Evolutionary conservation across 2,329 filamentous ascomycete species (phyloP).

Genomic region (Apiospora pterosperma): DNA sequence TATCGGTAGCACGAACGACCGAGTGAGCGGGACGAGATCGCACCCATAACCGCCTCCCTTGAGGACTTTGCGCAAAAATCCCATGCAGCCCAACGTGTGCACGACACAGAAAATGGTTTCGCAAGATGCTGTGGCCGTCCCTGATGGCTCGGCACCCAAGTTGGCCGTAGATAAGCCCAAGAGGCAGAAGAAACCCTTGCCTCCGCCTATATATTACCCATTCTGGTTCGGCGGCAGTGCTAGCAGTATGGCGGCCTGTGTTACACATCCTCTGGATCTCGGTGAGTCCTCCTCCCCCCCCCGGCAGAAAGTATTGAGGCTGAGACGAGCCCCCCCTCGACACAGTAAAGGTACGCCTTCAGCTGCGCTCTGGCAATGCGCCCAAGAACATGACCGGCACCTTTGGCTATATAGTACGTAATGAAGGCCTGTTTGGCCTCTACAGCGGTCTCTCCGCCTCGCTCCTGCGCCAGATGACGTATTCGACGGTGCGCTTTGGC

Average conservation of each 20-base stretch:
- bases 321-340: constrained; percentile 1
- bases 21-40: neutral
- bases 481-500: constrained; percentile 94
- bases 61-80: neutral
- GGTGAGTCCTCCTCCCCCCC: constrained; percentile 50
- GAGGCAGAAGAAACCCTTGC: constrained; percentile 37
- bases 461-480: constrained; percentile 88
- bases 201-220: constrained; percentile 54
- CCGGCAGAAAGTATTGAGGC: neutral
- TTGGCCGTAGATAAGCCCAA: constrained; percentile 11
- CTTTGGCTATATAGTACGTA: constrained; percentile 74
- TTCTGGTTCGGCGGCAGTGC: constrained; percentile 98
- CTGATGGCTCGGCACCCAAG: constrained; percentile 9
- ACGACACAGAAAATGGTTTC: constrained; percentile 11
- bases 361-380: constrained; percentile 74
- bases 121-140: constrained; percentile 16
- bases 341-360: constrained; percentile 71
- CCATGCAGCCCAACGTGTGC: constrained; percentile 8
- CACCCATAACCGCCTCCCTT: no score
- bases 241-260: constrained; percentile 83
- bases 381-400: constrained; percentile 82
- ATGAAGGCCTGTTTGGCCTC: constrained; percentile 73
- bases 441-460: constrained; percentile 93
- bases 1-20: neutral
- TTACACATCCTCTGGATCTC: constrained; percentile 91